Evolutionary conservation across 1,284 basidiomycete species (phyloP).

Genomic region (Ustilago curta): DNA sequence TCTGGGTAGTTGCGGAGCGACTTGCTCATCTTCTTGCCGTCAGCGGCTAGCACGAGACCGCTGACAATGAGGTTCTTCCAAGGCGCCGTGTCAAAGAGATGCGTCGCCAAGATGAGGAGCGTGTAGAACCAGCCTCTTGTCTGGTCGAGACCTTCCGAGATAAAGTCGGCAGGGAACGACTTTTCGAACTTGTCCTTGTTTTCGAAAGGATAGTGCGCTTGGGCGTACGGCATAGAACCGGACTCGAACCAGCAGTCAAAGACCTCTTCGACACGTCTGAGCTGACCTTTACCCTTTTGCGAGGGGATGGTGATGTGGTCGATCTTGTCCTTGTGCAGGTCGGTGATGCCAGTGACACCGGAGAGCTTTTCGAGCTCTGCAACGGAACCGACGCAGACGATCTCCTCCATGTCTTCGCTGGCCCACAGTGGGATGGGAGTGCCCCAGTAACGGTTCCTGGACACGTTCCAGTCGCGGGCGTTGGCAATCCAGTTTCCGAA

Average conservation of each 20-base stretch:
- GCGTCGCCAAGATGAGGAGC: constrained; percentile 91
- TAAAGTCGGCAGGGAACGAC: constrained; percentile 96
- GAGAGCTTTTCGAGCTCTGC: constrained; percentile 88
- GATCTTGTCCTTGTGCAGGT: constrained; percentile 93
- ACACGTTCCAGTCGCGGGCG: constrained; percentile 98
- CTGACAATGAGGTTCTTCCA: constrained; percentile 99
- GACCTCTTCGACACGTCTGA: constrained; percentile 93
- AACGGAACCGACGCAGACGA: constrained; percentile 88
- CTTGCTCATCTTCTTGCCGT: constrained; percentile 99
- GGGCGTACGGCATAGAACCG: constrained; percentile 99
- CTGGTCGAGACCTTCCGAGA: constrained; percentile 86
- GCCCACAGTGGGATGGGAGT: constrained; percentile 98
- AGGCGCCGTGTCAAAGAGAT: constrained; percentile 90
- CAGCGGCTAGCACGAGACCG: constrained; percentile 94
- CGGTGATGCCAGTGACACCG: constrained; percentile 86
- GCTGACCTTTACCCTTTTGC: constrained; percentile 83
- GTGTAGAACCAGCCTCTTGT: constrained; percentile 98
- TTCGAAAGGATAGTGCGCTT: constrained; percentile 97
- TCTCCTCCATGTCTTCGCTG: constrained; percentile 92
- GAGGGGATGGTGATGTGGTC: constrained; percentile 97
- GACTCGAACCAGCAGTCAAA: constrained; percentile 99
- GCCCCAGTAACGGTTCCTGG: constrained; percentile 99
- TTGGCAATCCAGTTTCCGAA: constrained; percentile 98
- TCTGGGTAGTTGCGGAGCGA: constrained; percentile 98
- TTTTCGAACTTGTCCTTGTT: constrained; percentile 85